Conservation (phyloP, 306 rosid genomes). For the Dalbergia oliveri region DNA sequence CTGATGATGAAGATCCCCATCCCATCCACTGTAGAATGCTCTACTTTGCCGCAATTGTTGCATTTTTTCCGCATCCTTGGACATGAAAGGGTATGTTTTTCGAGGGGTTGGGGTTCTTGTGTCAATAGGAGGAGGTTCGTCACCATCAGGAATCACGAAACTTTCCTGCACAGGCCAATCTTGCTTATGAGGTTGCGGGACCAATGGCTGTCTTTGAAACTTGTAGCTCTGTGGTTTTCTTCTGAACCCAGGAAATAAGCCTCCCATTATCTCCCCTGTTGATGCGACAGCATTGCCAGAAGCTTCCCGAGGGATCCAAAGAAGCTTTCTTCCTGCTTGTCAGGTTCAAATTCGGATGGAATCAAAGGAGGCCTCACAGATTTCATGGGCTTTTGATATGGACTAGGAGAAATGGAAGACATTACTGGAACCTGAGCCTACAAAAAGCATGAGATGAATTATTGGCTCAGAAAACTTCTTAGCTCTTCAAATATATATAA, state of each 20-base stretch:
- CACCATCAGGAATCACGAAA: slow-evolving; percentile 81
- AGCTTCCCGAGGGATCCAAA: slow-evolving; percentile 83
- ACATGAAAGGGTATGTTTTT: slow-evolving; percentile 90
- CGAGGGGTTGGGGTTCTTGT: slow-evolving; percentile 83
- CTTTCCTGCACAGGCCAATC: slow-evolving; percentile 92
- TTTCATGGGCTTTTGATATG: slow-evolving; percentile 74
- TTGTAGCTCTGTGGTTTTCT: slow-evolving; percentile 55
- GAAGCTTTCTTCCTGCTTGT: slow-evolving; percentile 87
- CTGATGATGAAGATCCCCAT: slow-evolving; percentile 63
- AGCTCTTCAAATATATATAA: neutral
- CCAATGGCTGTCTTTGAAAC: slow-evolving; percentile 53
- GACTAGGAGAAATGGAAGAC: slow-evolving; percentile 53
- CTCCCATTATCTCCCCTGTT: slow-evolving; percentile 75
- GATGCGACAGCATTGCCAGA: slow-evolving; percentile 59
- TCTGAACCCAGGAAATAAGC: slow-evolving; percentile 70
- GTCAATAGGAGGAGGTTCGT: slow-evolving; percentile 86
- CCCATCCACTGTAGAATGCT: slow-evolving; percentile 79
- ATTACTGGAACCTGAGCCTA: slow-evolving; percentile 58
- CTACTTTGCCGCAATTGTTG: slow-evolving; percentile 79
- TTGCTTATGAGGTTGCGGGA: slow-evolving; percentile 59
- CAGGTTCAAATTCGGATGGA: slow-evolving; percentile 74
- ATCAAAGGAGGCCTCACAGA: slow-evolving; percentile 82
- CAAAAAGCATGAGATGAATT: slow-evolving; percentile 50
- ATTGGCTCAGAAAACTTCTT: neutral
- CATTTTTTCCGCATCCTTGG: slow-evolving; percentile 80